Conservation (phyloP, 495 filamentous ascomycete species). For the Venustampulla echinocandica region DNA sequence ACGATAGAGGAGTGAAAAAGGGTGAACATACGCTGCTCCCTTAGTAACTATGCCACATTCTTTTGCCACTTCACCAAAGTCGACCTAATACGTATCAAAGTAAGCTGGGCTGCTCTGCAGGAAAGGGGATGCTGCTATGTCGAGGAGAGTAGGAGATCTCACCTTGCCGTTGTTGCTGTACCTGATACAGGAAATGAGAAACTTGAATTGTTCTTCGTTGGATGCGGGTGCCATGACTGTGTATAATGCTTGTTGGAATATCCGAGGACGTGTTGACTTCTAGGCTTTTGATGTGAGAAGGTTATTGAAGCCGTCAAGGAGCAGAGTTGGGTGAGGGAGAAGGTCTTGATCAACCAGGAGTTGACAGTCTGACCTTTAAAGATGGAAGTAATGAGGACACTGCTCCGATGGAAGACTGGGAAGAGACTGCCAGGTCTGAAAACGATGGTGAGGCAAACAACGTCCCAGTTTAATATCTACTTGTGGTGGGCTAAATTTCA, state of each 20-base stretch:
- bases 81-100: conserved; percentile 35
- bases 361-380: too few relatives aligned
- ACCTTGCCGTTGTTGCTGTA: conserved; percentile 49
- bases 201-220: conserved; percentile 49
- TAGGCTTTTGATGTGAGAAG: neutral
- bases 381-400: too few relatives aligned
- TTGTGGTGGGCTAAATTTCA: too few relatives aligned
- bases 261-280: neutral
- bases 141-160: conserved; percentile 12
- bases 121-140: too few relatives aligned
- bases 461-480: too few relatives aligned
- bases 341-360: too few relatives aligned
- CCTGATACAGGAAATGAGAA: conserved; percentile 56
- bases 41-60: conserved; percentile 54
- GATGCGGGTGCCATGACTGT: conserved; percentile 40
- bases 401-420: too few relatives aligned
- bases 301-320: neutral
- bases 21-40: conserved; percentile 56
- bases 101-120: neutral
- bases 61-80: conserved; percentile 53
- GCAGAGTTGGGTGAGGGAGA: neutral
- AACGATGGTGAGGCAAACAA: too few relatives aligned
- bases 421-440: too few relatives aligned
- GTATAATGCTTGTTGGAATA: neutral
- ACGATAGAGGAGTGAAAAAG: neutral